A percentile compares a stretch with the other conserved stretches of the same genome.
Evolutionary conservation across 768 basidiomycete species (phyloP).

Genomic region (Mycena haematopus): DNA sequence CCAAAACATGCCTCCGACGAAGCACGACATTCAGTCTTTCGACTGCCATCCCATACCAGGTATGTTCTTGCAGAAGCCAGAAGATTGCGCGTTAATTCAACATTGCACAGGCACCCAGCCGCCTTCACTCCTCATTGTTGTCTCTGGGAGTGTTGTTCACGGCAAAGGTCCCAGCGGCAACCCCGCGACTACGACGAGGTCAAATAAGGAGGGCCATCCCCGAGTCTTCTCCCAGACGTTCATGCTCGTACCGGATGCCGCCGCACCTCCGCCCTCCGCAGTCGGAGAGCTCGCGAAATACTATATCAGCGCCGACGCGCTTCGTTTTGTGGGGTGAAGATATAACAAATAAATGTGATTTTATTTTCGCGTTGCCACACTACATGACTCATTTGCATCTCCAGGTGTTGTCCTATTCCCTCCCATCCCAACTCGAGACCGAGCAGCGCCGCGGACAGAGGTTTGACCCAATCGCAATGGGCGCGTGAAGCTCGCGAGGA

Average conservation of each 20-base stretch:
- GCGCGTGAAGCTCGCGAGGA: not conserved
- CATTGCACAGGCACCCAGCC: slow-evolving; percentile 67
- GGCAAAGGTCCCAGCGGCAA: slow-evolving; percentile 67
- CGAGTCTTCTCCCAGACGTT: slow-evolving; percentile 90
- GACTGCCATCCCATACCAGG: slow-evolving; percentile 92
- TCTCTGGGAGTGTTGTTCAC: slow-evolving; percentile 81
- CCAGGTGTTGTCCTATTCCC: slow-evolving; percentile 1
- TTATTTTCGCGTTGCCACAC: not conserved
- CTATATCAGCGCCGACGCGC: slow-evolving; percentile 77
- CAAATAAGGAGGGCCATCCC: slow-evolving; percentile 75
- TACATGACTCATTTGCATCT: slow-evolving; percentile 11
- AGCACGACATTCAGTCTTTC: slow-evolving; percentile 86
- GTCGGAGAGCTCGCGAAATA: slow-evolving; percentile 82
- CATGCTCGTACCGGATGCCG: slow-evolving; percentile 79
- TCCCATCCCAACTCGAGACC: slow-evolving; percentile 8
- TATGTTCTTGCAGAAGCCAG: slow-evolving; percentile 35
- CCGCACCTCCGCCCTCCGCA: slow-evolving; percentile 64
- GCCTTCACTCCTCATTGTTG: slow-evolving; percentile 78
- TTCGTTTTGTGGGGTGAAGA: slow-evolving; percentile 78
- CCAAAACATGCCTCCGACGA: slow-evolving; percentile 76
- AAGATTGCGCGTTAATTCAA: not conserved
- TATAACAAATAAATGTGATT: slow-evolving; percentile 5
- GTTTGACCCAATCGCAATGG: not conserved
- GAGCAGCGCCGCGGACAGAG: slow-evolving; percentile 16
- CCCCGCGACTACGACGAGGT: slow-evolving; percentile 54